Evolutionary conservation across 345 rosid genomes (phyloP), one percentile per base, ranked within the genome.

Genomic region (Eucalyptus tenuipes): DNA sequence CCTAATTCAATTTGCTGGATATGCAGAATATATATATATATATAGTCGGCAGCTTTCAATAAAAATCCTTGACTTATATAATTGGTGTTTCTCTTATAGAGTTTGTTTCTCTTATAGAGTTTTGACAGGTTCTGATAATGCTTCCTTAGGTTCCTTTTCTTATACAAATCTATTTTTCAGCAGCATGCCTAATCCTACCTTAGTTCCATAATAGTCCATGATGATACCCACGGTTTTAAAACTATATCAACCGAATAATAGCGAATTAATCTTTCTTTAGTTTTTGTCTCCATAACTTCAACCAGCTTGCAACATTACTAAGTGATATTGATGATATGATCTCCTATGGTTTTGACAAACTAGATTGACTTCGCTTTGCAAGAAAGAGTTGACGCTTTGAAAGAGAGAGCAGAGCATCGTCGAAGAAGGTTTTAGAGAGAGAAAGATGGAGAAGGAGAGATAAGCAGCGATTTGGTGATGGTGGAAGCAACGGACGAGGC

Each of bases 301-400:
- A 37, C 27, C 14, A 75, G 45, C 27, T 2, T 37, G 47, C 47
- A 37, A 37, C 27, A 75, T 75, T 49, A 40, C 55, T 42, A 18
- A 20, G 33, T 25, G 52, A 50, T 45, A 55, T 66, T 64, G 53
- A 49, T 61, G 80, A 49, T 49, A 31, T 18, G 87, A 47, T 88
- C 37, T 49, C 87, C 61, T 66, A 49, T 49, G 71, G 47, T 15
- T 91, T 75, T 88, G 85, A 13, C 92, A 59, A 81, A 64, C 88
- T 86, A 95, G 99, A 97, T 97, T 66, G 95, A 95, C 92, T 66
- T 79, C 68, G 96, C 98, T 84, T 89, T 96, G 88, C 94, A 87
- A 85, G 97, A 96, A 91, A 97, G 99, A 2, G 96, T 94, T 88
- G 96, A 88, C 42, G 96, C 93, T 88, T 87, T 95, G 66, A 59